Evolutionary conservation across 1,284 basidiomycete species (phyloP), one percentile per base, ranked within the genome.

Genomic region (Boletus semigastroideus): DNA sequence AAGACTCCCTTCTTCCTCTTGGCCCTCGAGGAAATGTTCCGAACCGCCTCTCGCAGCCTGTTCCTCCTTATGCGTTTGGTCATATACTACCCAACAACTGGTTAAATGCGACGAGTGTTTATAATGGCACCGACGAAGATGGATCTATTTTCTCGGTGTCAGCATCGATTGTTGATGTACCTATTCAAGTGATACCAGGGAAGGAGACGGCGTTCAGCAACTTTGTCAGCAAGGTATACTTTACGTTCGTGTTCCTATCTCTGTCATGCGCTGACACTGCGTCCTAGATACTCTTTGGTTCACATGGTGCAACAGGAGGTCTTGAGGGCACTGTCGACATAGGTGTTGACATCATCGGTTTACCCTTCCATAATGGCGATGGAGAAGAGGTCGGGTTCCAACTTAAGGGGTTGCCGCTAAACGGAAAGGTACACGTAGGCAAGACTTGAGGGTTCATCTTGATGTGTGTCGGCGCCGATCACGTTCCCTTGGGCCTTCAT

Each of bases 141-240:
- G 84, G 83, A 1, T 73, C 78, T 1, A 72, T 74, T 8, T 83
- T 83, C 57, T 72, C 73, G 2, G 79, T 90, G 5, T 75, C 76
- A 1, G 86, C 88, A 5, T 74, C 76, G 56, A 78, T 91, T 41
- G 75, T 78, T 1, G 85, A 90, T 59, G 83, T 89, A 14, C 87
- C 88, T 12, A 69, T 91, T 27, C 73, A 88, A 52, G 86, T 91
- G 16, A 71, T 91, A 1, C 86, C 87, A 0, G 87, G 88, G 4
- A 76, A 88, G 42, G 78, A 89, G 66, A 79, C 76, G 53, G 79
- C 87, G 58, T 89, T 91, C 58, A 82, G 84, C 53, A 75, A 77
- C 53, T 91, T 91, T 55, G 79, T 91, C 16, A 71, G 77, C 57
- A 91, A 90, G 82, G 87, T 86, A 46, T 16, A 72, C 36, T n/a